Evolutionary conservation across 441 rosid species (phyloP), one percentile per base, ranked within the genome.

Genomic region (Erodium moschatum): DNA sequence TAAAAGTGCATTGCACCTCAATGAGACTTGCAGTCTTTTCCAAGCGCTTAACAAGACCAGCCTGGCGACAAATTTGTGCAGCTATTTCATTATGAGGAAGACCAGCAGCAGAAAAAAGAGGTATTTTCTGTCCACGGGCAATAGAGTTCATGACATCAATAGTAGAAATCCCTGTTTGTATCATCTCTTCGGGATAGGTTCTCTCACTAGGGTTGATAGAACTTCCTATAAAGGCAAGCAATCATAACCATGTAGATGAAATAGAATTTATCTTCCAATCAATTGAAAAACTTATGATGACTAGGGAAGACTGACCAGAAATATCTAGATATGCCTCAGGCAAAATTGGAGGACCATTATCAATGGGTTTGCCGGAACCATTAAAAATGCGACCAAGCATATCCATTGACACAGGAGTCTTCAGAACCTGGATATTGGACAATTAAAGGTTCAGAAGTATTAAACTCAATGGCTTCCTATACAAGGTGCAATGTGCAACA

Each of bases 371-470:
- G 54, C 99, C 97, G 68, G 99, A 94, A 73, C 99, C 99, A 80
- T 94, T 94, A 68, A 94, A 94, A 35, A 94, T 91, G 72, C 97
- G 97, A n/a, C 99, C 99, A 78, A 94, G 97, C 99, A 94, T 94
- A 84, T 94, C 99, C 84, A 84, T 29, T 19, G 99, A 91, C 19
- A 94, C 97, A 13, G 97, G 99, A 24, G 99, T 89, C 75, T 94
- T 94, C 81, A 94, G 69, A 60, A 94, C 99, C 99, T 91, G 76
- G 4, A 48, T 13, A 48, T 48, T 48, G 54, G 12, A 48, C 54
- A 48, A 0, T 13, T 48, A 13, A 2, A 48, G 54, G 54, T 12
- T 2, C 31, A 29, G 31, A 29, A 29, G 31, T 29, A 44, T 7
- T 44, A 9, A 44, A 9, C 6, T 5, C 15, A 56, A 2, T 5